Base-by-base conservation (phyloP, 768 basidiomycete genomes). In the Tylopilus subfusipes region DNA sequence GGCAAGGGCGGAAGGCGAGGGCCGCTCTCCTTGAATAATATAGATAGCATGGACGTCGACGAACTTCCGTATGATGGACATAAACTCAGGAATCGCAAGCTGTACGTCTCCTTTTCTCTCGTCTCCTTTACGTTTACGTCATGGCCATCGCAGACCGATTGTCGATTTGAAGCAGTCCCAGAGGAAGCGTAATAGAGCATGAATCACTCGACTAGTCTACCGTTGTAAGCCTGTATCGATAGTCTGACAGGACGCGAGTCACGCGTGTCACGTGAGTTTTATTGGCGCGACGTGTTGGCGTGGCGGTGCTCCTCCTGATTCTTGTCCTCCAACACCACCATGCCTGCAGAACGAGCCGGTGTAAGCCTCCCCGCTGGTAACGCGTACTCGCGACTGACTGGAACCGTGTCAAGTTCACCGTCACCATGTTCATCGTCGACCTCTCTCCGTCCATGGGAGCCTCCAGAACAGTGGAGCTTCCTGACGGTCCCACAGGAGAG, bases 391-490 rank as follows among this genome's bases (percentile, higher is more conserved):
- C 7, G 5, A 46, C n/a, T 50, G 49, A 67, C 67, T 19, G 9
- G 1, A 68, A 38, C 16, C 30, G 12, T 18, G 24, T 10, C 0
- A 64, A 93, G 91, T 92, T 85, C 66, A 90, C 89, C 0, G 90
- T 89, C 1, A 89, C 88, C 21, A 86, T 93, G 82, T 97, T 93
- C 67, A 80, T 96, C 63, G 73, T 98, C 62, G 95, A 98, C 76
- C 75, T 87, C 44, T 94, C 92, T 13, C 80, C 86, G 51, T 85
- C 93, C 40, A 98, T 97, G 95, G 86, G 80, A 19, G 79, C 79
- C 50, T 65, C 73, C 47, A 75, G 83, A 50, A 78, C 74, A 1
- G 78, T 92, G 38, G 76, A 85, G 38, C 66, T 86, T 22, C 76
- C 83, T 5, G 72, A 75, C 29, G 80, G 78, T 24, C 72, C 79